Base-by-base conservation (phyloP, 108 stramenopile genomes). In the Pseudonitzschia multiseries region DNA sequence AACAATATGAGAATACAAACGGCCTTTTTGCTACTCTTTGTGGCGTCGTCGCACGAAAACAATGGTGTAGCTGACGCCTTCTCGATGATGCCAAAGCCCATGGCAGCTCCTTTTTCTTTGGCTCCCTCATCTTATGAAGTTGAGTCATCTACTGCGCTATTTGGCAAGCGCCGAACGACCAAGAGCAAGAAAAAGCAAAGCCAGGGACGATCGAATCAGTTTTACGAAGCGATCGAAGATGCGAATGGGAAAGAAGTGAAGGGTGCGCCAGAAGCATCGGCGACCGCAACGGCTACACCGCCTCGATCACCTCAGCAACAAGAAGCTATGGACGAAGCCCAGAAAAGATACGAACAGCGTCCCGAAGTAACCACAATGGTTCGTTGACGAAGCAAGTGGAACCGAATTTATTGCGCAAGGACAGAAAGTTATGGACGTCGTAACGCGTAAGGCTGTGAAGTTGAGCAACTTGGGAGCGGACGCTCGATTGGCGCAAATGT, bases 401-500 rank as follows among this genome's bases (percentile, higher is more conserved):
- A 84, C 88, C 53, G 89, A 86, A 72, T 65, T 87, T 22, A 81
- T 94, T 41, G 75, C 77, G 51, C 90, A 94, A 79, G 93, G 93
- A 20, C 79, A 89, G 42, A 79, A 78, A 41, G 93, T 94, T 36
- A 84, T 91, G 90, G 93, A 94, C 80, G 87, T 92, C 44, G 86
- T 89, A 20, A 94, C 93, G 2, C 83, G 89, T 0, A 89, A 89
- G 74, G 86, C 90, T 0, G 90, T 94, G 31, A 74, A 86, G 33
- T 71, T 94, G 13, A 81, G 79, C 29, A 74, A 86, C 40, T 36
- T 81, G 18, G 92, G 92, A 42, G 83, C 87, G n/a, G 87, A 88
- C 32, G 89, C 86, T 57, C 79, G 90, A 57, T 57, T 94, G 40
- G 93, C 93, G 44, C 90, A 94, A 83, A 89, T 94, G 87, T 87